Evolutionary conservation across 2,329 filamentous ascomycete species (phyloP), one percentile per base, ranked within the genome.

Genomic region (Calonectria montana): DNA sequence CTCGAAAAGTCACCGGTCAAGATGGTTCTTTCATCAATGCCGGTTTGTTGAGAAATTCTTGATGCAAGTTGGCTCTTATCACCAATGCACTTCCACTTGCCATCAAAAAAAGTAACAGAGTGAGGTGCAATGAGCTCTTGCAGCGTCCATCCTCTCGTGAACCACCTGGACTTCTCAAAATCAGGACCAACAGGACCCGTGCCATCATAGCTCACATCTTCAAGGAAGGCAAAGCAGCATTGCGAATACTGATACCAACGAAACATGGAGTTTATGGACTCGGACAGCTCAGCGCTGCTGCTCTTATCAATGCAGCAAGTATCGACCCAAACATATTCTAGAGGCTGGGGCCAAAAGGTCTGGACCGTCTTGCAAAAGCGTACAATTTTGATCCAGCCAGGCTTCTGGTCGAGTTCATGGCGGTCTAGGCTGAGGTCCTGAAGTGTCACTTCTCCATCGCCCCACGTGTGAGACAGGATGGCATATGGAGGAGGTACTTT

Each of bases 141-240:
- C 21, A 75, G 65, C 12, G 74, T 80, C 78, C 66, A 80, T 27
- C 73, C 77, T 53, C 70, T 61, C 12, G 65, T 74, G 23, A 74
- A 76, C 71, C 75, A 77, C 0, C 73, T 39, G 13, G 72, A 68
- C 23, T 61, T 27, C 21, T 73, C 69, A 21, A 78, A 74, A 7
- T 72, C 67, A 8, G 37, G 27, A 12, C 73, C 62, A 6, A 53
- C 53, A 1, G 25, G 35, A 6, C 41, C 62, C 7, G 47, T 21
- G 4, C 29, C 35, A 16, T 59, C 43, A 15, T 43, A 80, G 93
- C 93, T 23, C 7, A 75, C 71, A 61, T 77, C 75, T 13, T 75
- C 73, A 18, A 77, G 73, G 25, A 70, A 73, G 0, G 70, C 72
- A 25, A 70, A 75, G 55, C 75, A 77, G 39, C 48, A 55, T 9